Evolutionary conservation across 805 yeast genomes (phyloP), one percentile per base, ranked within the genome.

Genomic region (Spathaspora gorwiae): DNA sequence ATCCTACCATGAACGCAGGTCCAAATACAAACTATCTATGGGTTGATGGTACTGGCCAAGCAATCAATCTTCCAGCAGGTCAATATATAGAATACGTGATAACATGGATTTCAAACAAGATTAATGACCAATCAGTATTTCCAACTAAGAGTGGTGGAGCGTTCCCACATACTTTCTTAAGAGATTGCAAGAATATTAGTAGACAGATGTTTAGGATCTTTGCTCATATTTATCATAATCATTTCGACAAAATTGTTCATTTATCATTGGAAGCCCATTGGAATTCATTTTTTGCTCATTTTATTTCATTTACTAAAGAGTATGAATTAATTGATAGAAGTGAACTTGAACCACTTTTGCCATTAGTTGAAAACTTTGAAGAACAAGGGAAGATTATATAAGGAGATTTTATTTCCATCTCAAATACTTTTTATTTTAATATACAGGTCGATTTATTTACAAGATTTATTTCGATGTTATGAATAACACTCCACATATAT

Each of bases 281-380:
- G 96, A 94, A 94, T 64, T 90, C 98, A 3, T 87, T 90, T 55
- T 94, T 95, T 66, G 94, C 96, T 12, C 99, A 94, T 62, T 94
- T 87, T 58, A 78, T 92, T 37, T 84, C 96, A 43, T 88, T 94
- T 59, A 79, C 86, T 11, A 84, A 84, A 53, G 96, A 90, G 52
- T 94, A 88, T 63, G 83, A 80, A 43, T 75, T 94, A 52, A 73
- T 94, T 32, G 98, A 90, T 48, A 71, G 81, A 43, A 72, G 75
- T 44, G 99, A 94, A 52, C 67, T 90, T 64, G 85, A 75, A 45
- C 98, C 99, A 0, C 67, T 94, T 50, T 65, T 73, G 38, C 83
- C 86, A 5, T 70, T 94, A 63, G 87, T 95, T 40, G 90, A 83
- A 50, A 80, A 76, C 55, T 75, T 94, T 49, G 96, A 89, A 65